These are phyloP conservation scores for Knoxdaviesia capensis DNA, from an alignment of 2,329 filamentous ascomycete species.

Conservation along the genomic window DNA sequence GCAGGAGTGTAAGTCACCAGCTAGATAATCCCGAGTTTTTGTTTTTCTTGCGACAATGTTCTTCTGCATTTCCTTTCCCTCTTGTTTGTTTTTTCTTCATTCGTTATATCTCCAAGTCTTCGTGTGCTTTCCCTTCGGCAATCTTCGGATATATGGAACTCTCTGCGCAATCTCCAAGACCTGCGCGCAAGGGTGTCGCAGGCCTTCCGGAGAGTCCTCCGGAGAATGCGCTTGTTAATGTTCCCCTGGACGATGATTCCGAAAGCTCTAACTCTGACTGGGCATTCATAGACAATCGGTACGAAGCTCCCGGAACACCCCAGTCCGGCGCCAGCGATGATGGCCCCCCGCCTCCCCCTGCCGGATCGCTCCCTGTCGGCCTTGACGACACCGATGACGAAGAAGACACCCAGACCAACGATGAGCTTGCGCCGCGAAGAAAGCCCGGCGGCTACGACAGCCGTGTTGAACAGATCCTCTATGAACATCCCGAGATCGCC, in stretches of 20 bases:
- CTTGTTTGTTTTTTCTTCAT: neutral
- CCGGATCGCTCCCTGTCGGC: constrained; percentile 6
- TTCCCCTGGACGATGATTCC: constrained; percentile 14
- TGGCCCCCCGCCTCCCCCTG: constrained; percentile 27
- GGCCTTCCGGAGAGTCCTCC: no score
- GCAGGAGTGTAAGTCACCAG: constrained; percentile 31
- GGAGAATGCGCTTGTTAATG: no score
- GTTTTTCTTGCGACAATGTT: no score
- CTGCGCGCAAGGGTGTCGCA: constrained; percentile 12
- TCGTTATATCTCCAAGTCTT: neutral
- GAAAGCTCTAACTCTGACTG: constrained; percentile 23
- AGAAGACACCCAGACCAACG: constrained; percentile 19
- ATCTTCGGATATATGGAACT: neutral
- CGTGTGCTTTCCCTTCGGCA: neutral
- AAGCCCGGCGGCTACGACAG: constrained; percentile 86
- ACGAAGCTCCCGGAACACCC: constrained; percentile 53
- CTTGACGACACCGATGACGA: constrained; percentile 24
- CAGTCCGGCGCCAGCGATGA: constrained; percentile 24
- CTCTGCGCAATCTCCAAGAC: constrained; percentile 10
- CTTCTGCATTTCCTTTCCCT: no score
- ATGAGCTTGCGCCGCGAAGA: constrained; percentile 29
- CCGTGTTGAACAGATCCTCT: constrained; percentile 90
- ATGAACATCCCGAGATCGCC: constrained; percentile 77
- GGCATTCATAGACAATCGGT: constrained; percentile 29
- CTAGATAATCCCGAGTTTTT: no score